Evolutionary conservation across 331 rosid species (phyloP), one percentile per base, ranked within the genome.

Genomic region (Saraca asoca): DNA sequence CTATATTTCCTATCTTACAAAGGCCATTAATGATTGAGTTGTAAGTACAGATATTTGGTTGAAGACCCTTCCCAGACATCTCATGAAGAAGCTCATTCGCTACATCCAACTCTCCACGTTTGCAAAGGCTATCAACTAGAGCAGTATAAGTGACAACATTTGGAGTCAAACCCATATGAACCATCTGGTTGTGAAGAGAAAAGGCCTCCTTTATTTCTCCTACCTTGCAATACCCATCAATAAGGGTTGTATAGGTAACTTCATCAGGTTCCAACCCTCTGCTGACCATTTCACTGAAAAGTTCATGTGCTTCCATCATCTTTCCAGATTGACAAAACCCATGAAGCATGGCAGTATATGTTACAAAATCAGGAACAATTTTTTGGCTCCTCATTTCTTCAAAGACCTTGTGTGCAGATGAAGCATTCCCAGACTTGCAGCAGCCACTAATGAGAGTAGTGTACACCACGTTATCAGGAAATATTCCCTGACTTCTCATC

Each of bases 1-100:
- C 75, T 64, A 87, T 61, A 68, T 87, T 80, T 68, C 95, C 98
- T 8, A 80, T 66, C 83, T 87, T 90, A 78, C 98, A 93, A 75
- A 85, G 88, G 69, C 95, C 88, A 63, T 93, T 90, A 51, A 90
- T 53, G 41, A 90, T 68, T 18, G 91, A 35, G 59, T 93, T 93
- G 86, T 87, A 93, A 24, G 90, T 85, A 85, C 56, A 84, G 61
- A 93, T 75, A 77, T 93, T 93, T 46, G 82, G 86, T 78, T 85
- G 90, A 79, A 93, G 91, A 71, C 95, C 98, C 73, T 85, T 89
- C 39, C 5, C 79, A 33, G 81, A 37, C 89, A 93, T 83, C 82
- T 93, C 95, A 60, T 79, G 85, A 72, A 93, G 95, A 76, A 93
- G 98, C 57, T 89, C 95, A n/a, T 80, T 87, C n/a, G 98, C 94